Percentiles rank a stretch among this genome's conserved stretches.
phyloP scores from a whole-genome alignment of 805 yeast genomes.

The Dipodascopsis uninucleata region DNA sequence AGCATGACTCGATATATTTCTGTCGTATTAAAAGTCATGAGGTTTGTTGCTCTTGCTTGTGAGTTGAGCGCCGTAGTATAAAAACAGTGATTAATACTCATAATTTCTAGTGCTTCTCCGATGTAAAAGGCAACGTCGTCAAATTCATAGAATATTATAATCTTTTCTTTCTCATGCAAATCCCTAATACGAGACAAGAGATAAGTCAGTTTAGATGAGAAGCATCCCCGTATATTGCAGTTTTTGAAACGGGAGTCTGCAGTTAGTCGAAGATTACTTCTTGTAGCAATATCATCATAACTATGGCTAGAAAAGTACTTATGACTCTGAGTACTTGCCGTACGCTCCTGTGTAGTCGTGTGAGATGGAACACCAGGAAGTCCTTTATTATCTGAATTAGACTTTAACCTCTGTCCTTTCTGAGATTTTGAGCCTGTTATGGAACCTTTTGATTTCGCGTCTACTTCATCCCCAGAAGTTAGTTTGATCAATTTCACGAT shows the following conservation, averaged over 20 bases:
- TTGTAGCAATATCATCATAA: slow-evolving; percentile 1
- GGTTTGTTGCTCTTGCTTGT: slow-evolving; percentile 49
- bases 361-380: slow-evolving; percentile 13
- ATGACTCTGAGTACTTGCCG: neutral
- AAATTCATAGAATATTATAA: slow-evolving; percentile 61
- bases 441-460: no score
- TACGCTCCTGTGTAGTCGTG: neutral
- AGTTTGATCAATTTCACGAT: slow-evolving; percentile 34
- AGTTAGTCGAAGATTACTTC: neutral
- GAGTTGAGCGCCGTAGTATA: slow-evolving; percentile 60
- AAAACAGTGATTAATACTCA: slow-evolving; percentile 58
- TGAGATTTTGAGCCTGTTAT: slow-evolving; percentile 25
- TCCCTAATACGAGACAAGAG: slow-evolving; percentile 52
- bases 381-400: slow-evolving; percentile 35
- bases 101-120: slow-evolving; percentile 58
- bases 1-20: slow-evolving; percentile 50
- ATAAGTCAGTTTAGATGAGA: slow-evolving; percentile 62
- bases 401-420: slow-evolving; percentile 31
- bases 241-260: slow-evolving; percentile 9
- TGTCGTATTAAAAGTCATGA: slow-evolving; percentile 48
- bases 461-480: no score
- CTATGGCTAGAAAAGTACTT: slow-evolving; percentile 6
- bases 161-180: slow-evolving; percentile 48
- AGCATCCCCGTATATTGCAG: slow-evolving; percentile 46
- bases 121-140: slow-evolving; percentile 68